Base-by-base conservation (phyloP, 441 rosid species). In the Melastoma candidum region DNA sequence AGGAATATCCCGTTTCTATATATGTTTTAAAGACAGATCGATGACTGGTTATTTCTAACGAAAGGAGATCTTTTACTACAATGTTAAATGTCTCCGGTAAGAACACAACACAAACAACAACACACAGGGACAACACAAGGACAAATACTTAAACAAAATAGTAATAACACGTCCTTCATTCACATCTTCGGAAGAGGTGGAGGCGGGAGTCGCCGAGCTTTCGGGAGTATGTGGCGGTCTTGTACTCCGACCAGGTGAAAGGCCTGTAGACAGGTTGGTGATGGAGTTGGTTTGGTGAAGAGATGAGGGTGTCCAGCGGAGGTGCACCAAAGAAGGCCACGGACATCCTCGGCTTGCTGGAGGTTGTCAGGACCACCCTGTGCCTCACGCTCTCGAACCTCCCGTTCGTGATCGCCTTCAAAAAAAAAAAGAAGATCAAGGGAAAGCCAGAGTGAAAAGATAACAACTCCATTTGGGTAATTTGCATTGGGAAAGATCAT, bases 331-430 rank as follows among this genome's bases (percentile, higher is more conserved):
- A 85, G 56, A 69, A 92, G 2, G 87, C 90, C 65, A 83, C 76
- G 7, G 96, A 92, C 69, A 82, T 60, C 27, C 98, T 83, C 2
- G 82, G 50, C 74, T 67, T 61, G 54, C 48, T 10, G 0, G 81
- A 61, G 54, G 64, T 71, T 22, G 78, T 73, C 22, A 92, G 4
- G 0, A 73, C 98, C 54, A 29, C 36, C 36, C 96, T 79, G 53
- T 92, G 98, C 63, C 81, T 79, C 63, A 92, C 92, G 29, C 97
- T 88, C 74, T 70, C 49, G 36, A 92, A 82, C 70, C 84, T 83
- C 29, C 89, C 96, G 54, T 85, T 87, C 5, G 95, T 88, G 97
- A 92, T 80, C 1, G 79, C 96, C 98, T 92, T 26, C 58, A 5
- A n/a, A 11, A 39, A 2, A 7, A 17, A 1, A 26, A 17, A 22